Evolutionary conservation across 2,329 filamentous ascomycete genomes (phyloP).

Genomic region (Colletotrichum cordylinicola): DNA sequence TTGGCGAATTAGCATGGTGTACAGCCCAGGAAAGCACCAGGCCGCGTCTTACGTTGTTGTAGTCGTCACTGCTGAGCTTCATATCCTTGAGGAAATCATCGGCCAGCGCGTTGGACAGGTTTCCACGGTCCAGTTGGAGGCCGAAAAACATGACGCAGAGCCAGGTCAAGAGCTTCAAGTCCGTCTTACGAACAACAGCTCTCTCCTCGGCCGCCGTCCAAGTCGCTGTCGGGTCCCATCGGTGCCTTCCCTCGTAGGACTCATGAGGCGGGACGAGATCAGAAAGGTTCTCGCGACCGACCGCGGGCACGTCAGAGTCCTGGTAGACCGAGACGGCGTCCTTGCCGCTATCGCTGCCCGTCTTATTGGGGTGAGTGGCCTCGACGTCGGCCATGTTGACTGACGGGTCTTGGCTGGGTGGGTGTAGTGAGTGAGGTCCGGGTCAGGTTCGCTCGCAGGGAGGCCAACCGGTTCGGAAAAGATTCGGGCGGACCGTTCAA

Average conservation of each 20-base stretch:
- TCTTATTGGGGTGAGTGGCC: slow-evolving; percentile 18
- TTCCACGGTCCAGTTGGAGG: slow-evolving; percentile 68
- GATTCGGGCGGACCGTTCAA: not conserved
- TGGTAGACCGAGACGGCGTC: slow-evolving; percentile 25
- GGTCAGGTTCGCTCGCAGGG: not conserved
- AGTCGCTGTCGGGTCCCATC: slow-evolving; percentile 61
- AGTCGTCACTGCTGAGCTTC: slow-evolving; percentile 53
- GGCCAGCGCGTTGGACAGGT: slow-evolving; percentile 65
- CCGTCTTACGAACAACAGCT: slow-evolving; percentile 55
- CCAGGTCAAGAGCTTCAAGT: slow-evolving; percentile 50
- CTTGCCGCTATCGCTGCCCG: slow-evolving; percentile 24
- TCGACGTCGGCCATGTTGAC: slow-evolving; percentile 32
- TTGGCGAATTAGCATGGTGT: not conserved
- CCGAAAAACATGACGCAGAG: slow-evolving; percentile 57
- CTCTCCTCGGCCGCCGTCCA: slow-evolving; percentile 65
- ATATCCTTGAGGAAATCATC: slow-evolving; percentile 66
- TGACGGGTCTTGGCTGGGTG: slow-evolving; percentile 16
- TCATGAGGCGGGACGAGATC: slow-evolving; percentile 48
- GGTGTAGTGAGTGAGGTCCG: not conserved
- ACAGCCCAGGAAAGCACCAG: not conserved
- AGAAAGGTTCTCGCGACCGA: slow-evolving; percentile 44
- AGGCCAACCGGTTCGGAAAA: not conserved
- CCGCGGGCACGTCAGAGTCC: slow-evolving; percentile 30
- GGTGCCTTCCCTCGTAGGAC: slow-evolving; percentile 62
- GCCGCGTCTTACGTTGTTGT: slow-evolving; percentile 52